Conservation (phyloP, 139 green algal genomes). For the Deuterostichococcus epilithicus region DNA sequence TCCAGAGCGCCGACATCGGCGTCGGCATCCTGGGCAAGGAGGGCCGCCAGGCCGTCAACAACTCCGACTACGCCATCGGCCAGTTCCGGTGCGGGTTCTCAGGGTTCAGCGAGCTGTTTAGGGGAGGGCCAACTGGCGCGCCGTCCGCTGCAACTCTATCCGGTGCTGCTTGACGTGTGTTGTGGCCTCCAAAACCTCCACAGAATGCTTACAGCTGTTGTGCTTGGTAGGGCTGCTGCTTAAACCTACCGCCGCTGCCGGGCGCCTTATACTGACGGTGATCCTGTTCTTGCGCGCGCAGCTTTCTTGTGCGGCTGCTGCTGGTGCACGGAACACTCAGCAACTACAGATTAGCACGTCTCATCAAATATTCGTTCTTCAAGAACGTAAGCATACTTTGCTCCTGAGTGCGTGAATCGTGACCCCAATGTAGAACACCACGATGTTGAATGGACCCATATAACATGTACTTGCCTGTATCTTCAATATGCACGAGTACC, state of each 20-base stretch:
- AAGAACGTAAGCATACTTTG: conserved; percentile 85
- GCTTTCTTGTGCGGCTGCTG: conserved; percentile 89
- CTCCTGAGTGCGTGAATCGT: not conserved
- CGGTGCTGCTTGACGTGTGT: conserved; percentile 58
- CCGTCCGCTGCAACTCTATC: no score
- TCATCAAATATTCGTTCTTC: conserved; percentile 97
- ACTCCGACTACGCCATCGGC: conserved; percentile 88
- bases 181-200: conserved; percentile 78
- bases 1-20: conserved; percentile 90
- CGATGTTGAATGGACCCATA: no score
- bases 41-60: conserved; percentile 86
- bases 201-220: no score
- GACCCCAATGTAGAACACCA: no score
- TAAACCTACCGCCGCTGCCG: no score
- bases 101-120: no score
- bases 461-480: no score
- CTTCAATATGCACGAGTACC: no score
- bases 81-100: conserved; percentile 69
- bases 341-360: conserved; percentile 69
- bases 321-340: conserved; percentile 87
- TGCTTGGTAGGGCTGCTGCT: no score
- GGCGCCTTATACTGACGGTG: not conserved
- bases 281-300: conserved; percentile 5
- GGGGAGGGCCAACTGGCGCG: no score
- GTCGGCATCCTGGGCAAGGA: conserved; percentile 95